These are phyloP conservation scores for Colletotrichum liaoningense DNA, from an alignment of 2,329 filamentous ascomycete genomes.

Conservation along the genomic window DNA sequence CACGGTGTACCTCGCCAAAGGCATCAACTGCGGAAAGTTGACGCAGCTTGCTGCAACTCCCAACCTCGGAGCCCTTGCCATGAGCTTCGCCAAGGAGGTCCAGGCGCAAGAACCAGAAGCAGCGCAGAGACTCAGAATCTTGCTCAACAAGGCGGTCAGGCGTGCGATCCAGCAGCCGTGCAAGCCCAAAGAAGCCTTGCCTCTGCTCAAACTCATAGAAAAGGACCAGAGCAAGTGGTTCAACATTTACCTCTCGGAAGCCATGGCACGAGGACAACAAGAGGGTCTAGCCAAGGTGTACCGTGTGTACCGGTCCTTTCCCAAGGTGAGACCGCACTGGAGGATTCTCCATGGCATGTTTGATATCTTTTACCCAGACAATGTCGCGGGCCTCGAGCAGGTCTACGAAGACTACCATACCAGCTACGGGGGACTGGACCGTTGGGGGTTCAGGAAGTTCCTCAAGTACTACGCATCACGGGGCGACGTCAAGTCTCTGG, in stretches of 20 bases:
- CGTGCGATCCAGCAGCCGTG: slow-evolving; percentile 48
- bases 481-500: slow-evolving; percentile 59
- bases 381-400: slow-evolving; percentile 56
- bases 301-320: slow-evolving; percentile 55
- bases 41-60: slow-evolving; percentile 41
- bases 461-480: slow-evolving; percentile 59
- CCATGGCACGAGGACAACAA: slow-evolving; percentile 42
- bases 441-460: slow-evolving; percentile 60
- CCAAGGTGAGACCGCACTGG: slow-evolving; percentile 49
- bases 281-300: slow-evolving; percentile 56
- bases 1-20: slow-evolving; percentile 28
- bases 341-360: slow-evolving; percentile 58
- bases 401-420: slow-evolving; percentile 62
- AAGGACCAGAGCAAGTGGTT: slow-evolving; percentile 55
- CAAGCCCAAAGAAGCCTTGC: slow-evolving; percentile 45
- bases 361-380: slow-evolving; percentile 50
- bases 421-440: slow-evolving; percentile 52
- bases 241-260: slow-evolving; percentile 54
- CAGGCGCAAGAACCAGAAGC: neutral
- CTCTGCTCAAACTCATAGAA: slow-evolving; percentile 53
- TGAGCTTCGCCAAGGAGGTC: slow-evolving; percentile 42
- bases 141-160: slow-evolving; percentile 46
- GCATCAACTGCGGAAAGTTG: slow-evolving; percentile 20
- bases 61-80: slow-evolving; percentile 45
- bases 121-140: slow-evolving; percentile 34